Evolutionary conservation across 164 flowering plant genomes (phyloP).

Genomic region (Liquidambar formosana): DNA sequence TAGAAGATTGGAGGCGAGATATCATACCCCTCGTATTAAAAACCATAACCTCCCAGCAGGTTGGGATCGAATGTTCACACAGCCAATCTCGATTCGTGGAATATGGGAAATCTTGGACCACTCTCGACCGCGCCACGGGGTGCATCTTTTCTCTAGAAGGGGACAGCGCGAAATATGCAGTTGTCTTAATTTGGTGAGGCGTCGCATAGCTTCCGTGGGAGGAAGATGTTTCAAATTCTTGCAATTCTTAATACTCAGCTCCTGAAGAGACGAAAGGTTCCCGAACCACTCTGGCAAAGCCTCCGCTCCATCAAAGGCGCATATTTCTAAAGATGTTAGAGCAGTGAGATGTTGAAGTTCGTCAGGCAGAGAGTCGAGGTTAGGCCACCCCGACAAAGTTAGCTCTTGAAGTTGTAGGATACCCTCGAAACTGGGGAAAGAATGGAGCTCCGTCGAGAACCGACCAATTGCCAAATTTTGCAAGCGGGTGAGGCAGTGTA

Average conservation of each 20-base stretch:
- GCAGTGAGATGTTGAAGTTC: conserved; percentile 4
- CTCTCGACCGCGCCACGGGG: background rate
- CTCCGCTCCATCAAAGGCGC: background rate
- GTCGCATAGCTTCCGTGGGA: background rate
- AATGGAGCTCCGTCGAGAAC: background rate
- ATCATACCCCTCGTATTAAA: too few species aligned
- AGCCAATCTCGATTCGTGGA: too few species aligned
- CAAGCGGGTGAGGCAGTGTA: background rate
- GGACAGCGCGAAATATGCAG: background rate
- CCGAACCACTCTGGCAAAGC: conserved; percentile 6
- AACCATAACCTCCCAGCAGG: too few species aligned
- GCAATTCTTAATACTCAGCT: background rate
- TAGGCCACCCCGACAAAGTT: background rate
- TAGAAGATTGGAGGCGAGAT: too few species aligned
- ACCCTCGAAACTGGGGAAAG: background rate
- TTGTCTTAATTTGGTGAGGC: background rate
- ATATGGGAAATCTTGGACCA: too few species aligned
- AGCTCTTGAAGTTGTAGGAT: background rate
- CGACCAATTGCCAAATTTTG: background rate
- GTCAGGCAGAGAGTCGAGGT: conserved; percentile 9
- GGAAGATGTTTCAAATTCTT: conserved; percentile 4
- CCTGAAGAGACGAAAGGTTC: background rate
- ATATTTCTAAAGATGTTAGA: background rate
- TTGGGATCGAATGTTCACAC: too few species aligned
- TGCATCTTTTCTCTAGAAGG: conserved; percentile 1